phyloP scores from a whole-genome alignment of 148 eudicot genomes.

The Gaultheria prostrata region DNA sequence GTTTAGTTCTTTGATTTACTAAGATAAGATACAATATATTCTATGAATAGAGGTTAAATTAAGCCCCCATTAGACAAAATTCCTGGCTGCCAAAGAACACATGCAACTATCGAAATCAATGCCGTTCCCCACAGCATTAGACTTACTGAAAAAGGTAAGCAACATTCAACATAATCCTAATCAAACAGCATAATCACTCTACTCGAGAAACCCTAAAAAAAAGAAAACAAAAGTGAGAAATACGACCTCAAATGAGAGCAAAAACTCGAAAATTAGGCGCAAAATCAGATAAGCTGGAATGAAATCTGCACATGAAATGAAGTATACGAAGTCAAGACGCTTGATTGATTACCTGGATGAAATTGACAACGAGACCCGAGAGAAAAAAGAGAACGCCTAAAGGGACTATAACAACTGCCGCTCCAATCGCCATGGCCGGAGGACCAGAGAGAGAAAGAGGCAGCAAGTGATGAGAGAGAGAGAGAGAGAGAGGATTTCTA shows the following conservation, averaged over 20 bases:
- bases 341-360: conserved; percentile 50
- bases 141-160: not conserved
- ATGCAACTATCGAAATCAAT: not conserved
- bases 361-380: conserved; percentile 76
- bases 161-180: not conserved
- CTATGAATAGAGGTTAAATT: not conserved
- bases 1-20: too few relatives aligned
- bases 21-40: not conserved
- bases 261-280: not conserved
- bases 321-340: not conserved
- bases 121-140: not conserved
- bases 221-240: not conserved
- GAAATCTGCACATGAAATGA: not conserved
- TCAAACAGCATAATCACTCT: not conserved
- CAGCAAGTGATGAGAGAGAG: conserved; percentile 9
- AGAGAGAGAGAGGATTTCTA: not conserved
- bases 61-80: too few relatives aligned
- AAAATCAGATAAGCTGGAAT: not conserved
- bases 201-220: not conserved
- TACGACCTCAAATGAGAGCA: not conserved
- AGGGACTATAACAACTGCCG: conserved; percentile 70
- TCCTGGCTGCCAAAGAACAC: not conserved
- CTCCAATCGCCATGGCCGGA: conserved; percentile 62
- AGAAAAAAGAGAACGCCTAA: conserved; percentile 70
- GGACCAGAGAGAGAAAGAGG: not conserved